Base-by-base conservation (phyloP, 495 filamentous ascomycete species). In the Astrocystis sublimbata region DNA sequence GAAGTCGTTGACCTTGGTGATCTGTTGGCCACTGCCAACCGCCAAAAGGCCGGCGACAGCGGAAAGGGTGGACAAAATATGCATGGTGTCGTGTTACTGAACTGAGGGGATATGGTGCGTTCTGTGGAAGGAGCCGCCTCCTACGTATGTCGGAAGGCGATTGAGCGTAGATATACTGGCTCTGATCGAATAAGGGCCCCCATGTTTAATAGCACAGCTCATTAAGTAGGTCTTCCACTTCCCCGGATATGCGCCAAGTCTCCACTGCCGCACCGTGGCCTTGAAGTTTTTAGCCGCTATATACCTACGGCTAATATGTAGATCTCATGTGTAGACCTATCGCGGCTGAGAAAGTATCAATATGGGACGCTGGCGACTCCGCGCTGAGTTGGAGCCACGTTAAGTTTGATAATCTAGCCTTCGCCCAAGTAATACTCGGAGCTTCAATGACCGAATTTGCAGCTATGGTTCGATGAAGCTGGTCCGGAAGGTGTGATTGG, bases 1-100 rank as follows among this genome's bases (percentile, higher is more conserved):
- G 62, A 81, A 83, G 68, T 72, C 66, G 15, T 56, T 74, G 50
- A 81, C 76, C 35, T 75, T 65, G 17, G 59, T 71, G 53, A 76
- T 58, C 28, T 59, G 54, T 51, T 78, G 72, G 65, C 59, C 41
- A 43, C 53, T 74, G 65, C 71, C 75, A 40, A 73, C 2, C 28
- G 65, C 55, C 21, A 66, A 66, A 35, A 79, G 71, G 33, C 71
- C 74, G 30, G 69, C 57, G 28, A 73, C 52, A 46, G 67, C 65
- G 59, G 70, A 65, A 38, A 76, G 49, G 7, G 68, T 69, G n/a
- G 73, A 59, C 31, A 65, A 58, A 62, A 76, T 62, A 69, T 74
- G 71, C 76, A 78, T 79, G 8, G 65, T 74, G 66, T 53, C 61
- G 38, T 58, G 46, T 1, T 67, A 15, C 4, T 57, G 21, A 49